These are phyloP conservation scores for Tetrapisispora taiwanensis DNA, from an alignment of 805 yeast genomes.

Conservation along the genomic window DNA sequence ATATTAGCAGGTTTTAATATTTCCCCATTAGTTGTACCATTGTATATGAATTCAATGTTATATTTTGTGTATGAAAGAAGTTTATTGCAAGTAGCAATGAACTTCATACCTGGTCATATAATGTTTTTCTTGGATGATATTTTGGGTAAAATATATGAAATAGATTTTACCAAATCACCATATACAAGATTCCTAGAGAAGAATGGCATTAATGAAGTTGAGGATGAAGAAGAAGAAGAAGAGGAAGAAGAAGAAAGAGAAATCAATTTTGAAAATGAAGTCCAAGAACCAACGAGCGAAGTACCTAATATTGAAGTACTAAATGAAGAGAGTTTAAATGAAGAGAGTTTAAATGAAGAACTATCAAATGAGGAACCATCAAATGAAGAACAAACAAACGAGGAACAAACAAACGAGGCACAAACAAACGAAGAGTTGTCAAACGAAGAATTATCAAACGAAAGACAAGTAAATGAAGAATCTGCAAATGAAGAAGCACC, in stretches of 20 bases:
- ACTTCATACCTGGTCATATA: slow-evolving; percentile 24
- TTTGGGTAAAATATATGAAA: slow-evolving; percentile 17
- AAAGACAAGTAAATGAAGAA: too few relatives aligned
- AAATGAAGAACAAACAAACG: too few relatives aligned
- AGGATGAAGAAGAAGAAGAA: not conserved
- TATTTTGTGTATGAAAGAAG: slow-evolving; percentile 12
- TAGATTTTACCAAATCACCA: slow-evolving; percentile 23
- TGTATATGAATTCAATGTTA: slow-evolving; percentile 17
- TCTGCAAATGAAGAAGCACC: too few relatives aligned
- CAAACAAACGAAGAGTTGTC: too few relatives aligned
- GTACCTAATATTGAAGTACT: too few relatives aligned
- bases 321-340: too few relatives aligned
- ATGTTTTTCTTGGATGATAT: slow-evolving; percentile 22
- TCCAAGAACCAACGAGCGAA: not conserved
- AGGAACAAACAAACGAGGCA: too few relatives aligned
- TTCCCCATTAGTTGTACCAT: slow-evolving; percentile 14
- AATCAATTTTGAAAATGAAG: not conserved
- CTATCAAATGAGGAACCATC: too few relatives aligned
- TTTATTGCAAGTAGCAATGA: slow-evolving; percentile 16
- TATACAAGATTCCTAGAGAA: slow-evolving; percentile 17
- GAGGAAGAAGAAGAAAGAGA: not conserved
- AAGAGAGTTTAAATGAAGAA: too few relatives aligned
- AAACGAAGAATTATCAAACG: too few relatives aligned
- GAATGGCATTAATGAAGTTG: not conserved
- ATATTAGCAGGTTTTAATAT: slow-evolving; percentile 18